Conservation (phyloP, 164 flowering plant genomes). For the Protea cynaroides region DNA sequence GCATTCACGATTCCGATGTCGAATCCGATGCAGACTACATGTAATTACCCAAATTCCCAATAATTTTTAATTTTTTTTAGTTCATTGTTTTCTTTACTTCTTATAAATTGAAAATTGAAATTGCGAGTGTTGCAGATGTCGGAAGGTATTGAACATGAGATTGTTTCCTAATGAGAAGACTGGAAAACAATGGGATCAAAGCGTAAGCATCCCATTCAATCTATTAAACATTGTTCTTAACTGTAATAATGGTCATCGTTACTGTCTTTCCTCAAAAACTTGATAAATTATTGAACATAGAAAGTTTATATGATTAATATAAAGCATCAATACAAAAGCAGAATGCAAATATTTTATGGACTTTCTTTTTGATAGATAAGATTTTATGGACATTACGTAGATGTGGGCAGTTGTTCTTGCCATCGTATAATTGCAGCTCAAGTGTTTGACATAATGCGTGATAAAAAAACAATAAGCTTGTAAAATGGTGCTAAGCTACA, state of each 20-base stretch:
- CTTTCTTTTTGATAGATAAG: background rate
- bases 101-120: background rate
- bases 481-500: background rate
- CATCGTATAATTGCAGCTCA: too few species aligned
- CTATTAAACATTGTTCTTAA: background rate
- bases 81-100: background rate
- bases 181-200: constrained; percentile 81
- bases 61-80: background rate
- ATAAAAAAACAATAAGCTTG: too few species aligned
- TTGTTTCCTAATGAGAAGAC: constrained; percentile 70
- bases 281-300: background rate
- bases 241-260: background rate
- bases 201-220: constrained; percentile 28
- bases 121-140: constrained; percentile 45
- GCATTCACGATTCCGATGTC: constrained; percentile 72
- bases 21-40: constrained; percentile 83
- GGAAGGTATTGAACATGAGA: constrained; percentile 94
- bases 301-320: too few species aligned
- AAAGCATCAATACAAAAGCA: too few species aligned
- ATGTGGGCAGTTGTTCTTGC: too few species aligned
- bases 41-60: constrained; percentile 21
- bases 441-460: too few species aligned
- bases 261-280: background rate
- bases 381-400: too few species aligned
- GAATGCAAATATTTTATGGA: too few species aligned